Base-by-base conservation (phyloP, 768 basidiomycete genomes). In the Russula compacta region DNA sequence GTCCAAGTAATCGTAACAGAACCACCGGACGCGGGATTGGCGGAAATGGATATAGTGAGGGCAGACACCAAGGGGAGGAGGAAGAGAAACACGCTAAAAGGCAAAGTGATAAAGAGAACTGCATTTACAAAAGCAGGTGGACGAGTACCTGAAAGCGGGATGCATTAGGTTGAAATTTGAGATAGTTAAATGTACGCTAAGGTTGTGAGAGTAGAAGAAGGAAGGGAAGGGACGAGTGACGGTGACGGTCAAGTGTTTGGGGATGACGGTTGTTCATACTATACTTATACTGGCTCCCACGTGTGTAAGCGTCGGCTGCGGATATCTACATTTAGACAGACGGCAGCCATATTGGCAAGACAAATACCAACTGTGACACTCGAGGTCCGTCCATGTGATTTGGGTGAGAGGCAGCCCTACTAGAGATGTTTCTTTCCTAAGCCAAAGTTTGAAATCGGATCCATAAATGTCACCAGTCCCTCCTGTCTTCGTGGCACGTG, bases 61-160 rank as follows among this genome's bases (percentile, higher is more conserved):
- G 60, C 63, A 49, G 54, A 58, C 21, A 57, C 66, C 29, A 65
- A 53, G 39, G 66, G 60, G n/a, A 66, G 51, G 38, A 60, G 47
- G 40, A 54, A 64, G 24, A 61, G 42, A 47, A n/a, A n/a, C n/a
- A 59, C 19, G 9, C 66, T 66, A 40, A 6, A 35, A 2, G 9
- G 36, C 17, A 15, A 49, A n/a, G 55, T 38, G 39, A 53, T n/a
- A 36, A 52, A 9, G 3, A 14, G 14, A 14, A 39, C 17, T 14
- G 11, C 6, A 42, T 7, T 38, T 9, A 12, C 15, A 15, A 39
- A 35, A 17, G 46, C 6, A 7, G 39, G 11, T 6, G 24, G 29
- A 17, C 24, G 43, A 19, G 17, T 42, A 63, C 61, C 61, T 49
- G 39, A 43, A 4, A 46, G 35, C 21, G 9, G 46, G 40, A 48